Percentiles rank a stretch among this genome's conserved stretches.
phyloP scores from a whole-genome alignment of 345 rosid genomes.

The Alliaria petiolata region DNA sequence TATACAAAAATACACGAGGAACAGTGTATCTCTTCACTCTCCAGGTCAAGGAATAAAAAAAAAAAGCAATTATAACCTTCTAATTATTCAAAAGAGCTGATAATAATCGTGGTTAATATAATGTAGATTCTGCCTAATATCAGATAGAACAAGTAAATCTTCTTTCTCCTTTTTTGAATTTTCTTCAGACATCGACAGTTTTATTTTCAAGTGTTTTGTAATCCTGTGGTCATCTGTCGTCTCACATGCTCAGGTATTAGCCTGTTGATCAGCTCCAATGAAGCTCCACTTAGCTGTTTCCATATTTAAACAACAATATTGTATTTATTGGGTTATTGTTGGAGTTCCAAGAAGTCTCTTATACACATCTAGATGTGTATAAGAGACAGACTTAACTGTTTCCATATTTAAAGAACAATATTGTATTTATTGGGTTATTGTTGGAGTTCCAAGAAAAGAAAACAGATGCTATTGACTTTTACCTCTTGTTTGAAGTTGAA shows the following conservation, averaged over 20 bases:
- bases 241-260: slow-evolving; percentile 65
- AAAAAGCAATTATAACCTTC: slow-evolving; percentile 1
- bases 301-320: neutral
- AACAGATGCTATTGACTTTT: slow-evolving; percentile 11
- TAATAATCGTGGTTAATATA: slow-evolving; percentile 15
- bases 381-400: slow-evolving; percentile 52
- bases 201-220: neutral
- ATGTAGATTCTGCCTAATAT: slow-evolving; percentile 11
- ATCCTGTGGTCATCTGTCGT: slow-evolving; percentile 39
- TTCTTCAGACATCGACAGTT: neutral
- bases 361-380: no score
- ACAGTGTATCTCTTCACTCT: neutral
- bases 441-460: neutral
- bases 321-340: neutral
- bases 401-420: neutral
- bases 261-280: slow-evolving; percentile 57
- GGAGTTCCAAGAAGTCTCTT: neutral
- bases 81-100: slow-evolving; percentile 2
- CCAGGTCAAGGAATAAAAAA: neutral
- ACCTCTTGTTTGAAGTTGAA: slow-evolving; percentile 80
- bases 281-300: slow-evolving; percentile 56
- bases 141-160: slow-evolving; percentile 3
- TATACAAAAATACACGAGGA: slow-evolving; percentile 17
- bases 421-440: neutral
- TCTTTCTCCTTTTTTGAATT: neutral